Evolutionary conservation across 352 stramenopile species (phyloP).

Genomic region (Pythium coloratum): DNA sequence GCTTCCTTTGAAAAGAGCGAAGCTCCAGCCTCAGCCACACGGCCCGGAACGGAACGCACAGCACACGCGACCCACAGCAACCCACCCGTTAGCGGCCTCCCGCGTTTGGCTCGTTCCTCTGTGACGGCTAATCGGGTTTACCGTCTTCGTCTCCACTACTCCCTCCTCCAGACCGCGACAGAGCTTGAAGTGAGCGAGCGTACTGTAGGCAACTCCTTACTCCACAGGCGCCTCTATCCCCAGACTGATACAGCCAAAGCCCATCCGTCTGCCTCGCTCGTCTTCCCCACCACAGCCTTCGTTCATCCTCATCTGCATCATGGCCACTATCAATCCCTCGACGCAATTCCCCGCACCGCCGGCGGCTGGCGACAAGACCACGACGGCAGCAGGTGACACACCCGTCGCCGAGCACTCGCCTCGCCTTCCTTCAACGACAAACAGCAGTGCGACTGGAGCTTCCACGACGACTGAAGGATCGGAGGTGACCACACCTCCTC

Average conservation of each 20-base stretch:
- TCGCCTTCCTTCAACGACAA: constrained; percentile 13
- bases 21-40: background rate
- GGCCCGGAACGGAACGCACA: background rate
- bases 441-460: background rate
- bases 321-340: constrained; percentile 30
- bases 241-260: background rate
- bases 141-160: background rate
- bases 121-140: constrained; percentile 8
- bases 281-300: background rate
- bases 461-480: background rate
- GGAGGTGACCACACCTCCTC: background rate
- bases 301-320: background rate
- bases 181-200: constrained; percentile 6
- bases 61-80: background rate
- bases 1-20: background rate
- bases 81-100: background rate
- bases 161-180: background rate
- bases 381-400: background rate
- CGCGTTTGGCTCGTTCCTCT: background rate
- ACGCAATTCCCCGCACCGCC: constrained; percentile 17
- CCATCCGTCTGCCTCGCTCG: background rate
- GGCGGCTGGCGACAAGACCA: constrained; percentile 5
- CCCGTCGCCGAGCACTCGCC: constrained; percentile 22
- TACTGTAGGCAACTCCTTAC: constrained; percentile 12
- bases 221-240: background rate